Base-by-base conservation (phyloP, 495 filamentous ascomycete genomes). In the Aspergillus baeticus region DNA sequence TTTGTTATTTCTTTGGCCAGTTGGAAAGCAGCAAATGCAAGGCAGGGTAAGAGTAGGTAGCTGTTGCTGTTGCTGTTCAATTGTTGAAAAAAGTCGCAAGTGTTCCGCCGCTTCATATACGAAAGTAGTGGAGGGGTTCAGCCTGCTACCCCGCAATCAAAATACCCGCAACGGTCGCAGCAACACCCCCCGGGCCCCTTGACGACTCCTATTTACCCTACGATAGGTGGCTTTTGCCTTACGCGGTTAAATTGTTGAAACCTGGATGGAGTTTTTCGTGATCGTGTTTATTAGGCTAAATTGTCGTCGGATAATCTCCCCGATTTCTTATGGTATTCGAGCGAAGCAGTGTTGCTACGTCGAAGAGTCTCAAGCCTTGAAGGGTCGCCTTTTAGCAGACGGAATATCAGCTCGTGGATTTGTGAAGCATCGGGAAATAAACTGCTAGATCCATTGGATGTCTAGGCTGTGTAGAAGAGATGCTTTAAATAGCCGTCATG, bases 261-360 rank as follows among this genome's bases (percentile, higher is more conserved):
- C 20, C 47, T 50, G 18, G 36, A 15, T 2, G 36, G n/a, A 38
- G 47, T 34, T 49, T 34, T 49, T 20, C 1, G 6, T n/a, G 34
- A 29, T 50, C 34, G 18, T n/a, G 8, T 14, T 18, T 37, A 38
- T 50, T 50, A 50, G 47, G 34, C 47, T 50, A 50, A 50, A 50
- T 8, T 10, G 3, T 1, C 4, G 26, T 37, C 46, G 46, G 46
- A 33, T 49, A 49, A 50, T 49, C 29, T 36, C 3, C 29, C 11
- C 17, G 31, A 13, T 8, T 14, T 8, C 21, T 10, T 44, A 23
- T 15, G 41, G 13, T 13, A 22, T 44, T 22, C 20, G 4, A 15
- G 2, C 17, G 8, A 4, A 17, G n/a, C 2, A 18, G 6, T 15
- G 38, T 15, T 17, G 26, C 26, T n/a, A n/a, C n/a, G n/a, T n/a